phyloP scores from a whole-genome alignment of 169 alveolate genomes.

The Plasmodium relictum region DNA sequence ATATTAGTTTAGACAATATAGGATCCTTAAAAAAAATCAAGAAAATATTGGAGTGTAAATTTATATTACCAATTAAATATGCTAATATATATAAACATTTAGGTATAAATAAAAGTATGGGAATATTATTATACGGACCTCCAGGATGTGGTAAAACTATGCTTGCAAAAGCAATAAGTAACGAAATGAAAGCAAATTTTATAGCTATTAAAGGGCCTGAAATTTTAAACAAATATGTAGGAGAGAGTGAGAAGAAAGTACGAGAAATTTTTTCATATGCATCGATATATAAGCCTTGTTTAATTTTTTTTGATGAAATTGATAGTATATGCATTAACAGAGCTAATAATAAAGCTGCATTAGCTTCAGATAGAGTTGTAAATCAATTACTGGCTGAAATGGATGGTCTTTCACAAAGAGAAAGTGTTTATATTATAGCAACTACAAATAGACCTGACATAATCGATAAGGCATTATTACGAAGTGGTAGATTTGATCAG shows the following conservation, averaged over 20 bases:
- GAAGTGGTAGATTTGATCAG: conserved; percentile 95
- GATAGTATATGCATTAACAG: conserved; percentile 98
- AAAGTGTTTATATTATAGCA: conserved; percentile 97
- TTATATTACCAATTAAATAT: conserved; percentile 94
- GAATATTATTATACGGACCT: conserved; percentile 98
- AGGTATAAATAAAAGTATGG: conserved; percentile 96
- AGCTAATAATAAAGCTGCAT: conserved; percentile 87
- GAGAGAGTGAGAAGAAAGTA: conserved; percentile 99
- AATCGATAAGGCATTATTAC: conserved; percentile 98
- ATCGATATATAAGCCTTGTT: conserved; percentile 97
- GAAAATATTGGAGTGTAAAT: conserved; percentile 92
- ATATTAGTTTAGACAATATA: conserved; percentile 95
- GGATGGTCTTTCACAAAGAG: conserved; percentile 96
- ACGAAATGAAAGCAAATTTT: conserved; percentile 96
- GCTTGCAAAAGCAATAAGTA: conserved; percentile 98
- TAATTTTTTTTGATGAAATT: conserved; percentile 98
- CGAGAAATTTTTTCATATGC: conserved; percentile 98
- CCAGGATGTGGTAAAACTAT: conserved; percentile 99
- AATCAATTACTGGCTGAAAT: conserved; percentile 98
- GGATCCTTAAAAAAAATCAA: conserved; percentile 95
- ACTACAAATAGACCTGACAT: conserved; percentile 99
- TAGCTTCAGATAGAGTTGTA: conserved; percentile 97
- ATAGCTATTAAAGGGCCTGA: conserved; percentile 98
- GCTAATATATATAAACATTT: conserved; percentile 92
- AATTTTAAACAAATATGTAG: conserved; percentile 98